Evolutionary conservation across 345 rosid genomes (phyloP), one percentile per base, ranked within the genome.

Genomic region (Hibiscus syriacus): DNA sequence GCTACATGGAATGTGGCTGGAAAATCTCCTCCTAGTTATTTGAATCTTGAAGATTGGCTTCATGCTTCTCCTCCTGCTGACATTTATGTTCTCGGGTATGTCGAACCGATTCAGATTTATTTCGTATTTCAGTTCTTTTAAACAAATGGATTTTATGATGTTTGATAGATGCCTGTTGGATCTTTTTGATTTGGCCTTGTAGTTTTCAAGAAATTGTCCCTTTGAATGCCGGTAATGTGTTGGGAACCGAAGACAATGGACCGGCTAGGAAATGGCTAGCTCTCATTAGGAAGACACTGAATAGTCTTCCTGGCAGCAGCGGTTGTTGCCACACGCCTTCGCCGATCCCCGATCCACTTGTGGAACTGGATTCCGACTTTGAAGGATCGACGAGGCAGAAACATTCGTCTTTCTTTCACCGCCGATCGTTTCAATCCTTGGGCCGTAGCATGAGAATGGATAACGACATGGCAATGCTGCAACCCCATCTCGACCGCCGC

Each of bases 1-100:
- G 97, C 99, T 23, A 94, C 99, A 49, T 94, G 99, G 99, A 94
- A 94, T 73, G 99, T 94, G 60, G 99, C 92, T 72, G 99, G 99
- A 26, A 91, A 89, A 72, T 82, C 97, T 63, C 99, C 99, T n/a
- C 96, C 97, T 30, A 84, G 80, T 74, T 36, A 68, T 74, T 77
- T 94, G 78, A 91, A 78, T 77, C 88, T 94, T 36, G 96, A 94
- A 48, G 99, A 94, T 70, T 94, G 99, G 99, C 96, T 94, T 73
- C 95, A 86, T 67, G 79, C 96, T 58, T 87, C 93, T 27, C 92
- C 95, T 74, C 90, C 97, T 69, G 92, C 97, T 48, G 99, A 94
- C 71, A 85, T 91, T 45, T 94, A 94, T 74, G 96, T 94, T 83
- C 96, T 94, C 57, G 99, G 99, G 99, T 94, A 80, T 34, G 58